Evolutionary conservation across 805 yeast genomes (phyloP).

Genomic region (Teunomyces atbi): DNA sequence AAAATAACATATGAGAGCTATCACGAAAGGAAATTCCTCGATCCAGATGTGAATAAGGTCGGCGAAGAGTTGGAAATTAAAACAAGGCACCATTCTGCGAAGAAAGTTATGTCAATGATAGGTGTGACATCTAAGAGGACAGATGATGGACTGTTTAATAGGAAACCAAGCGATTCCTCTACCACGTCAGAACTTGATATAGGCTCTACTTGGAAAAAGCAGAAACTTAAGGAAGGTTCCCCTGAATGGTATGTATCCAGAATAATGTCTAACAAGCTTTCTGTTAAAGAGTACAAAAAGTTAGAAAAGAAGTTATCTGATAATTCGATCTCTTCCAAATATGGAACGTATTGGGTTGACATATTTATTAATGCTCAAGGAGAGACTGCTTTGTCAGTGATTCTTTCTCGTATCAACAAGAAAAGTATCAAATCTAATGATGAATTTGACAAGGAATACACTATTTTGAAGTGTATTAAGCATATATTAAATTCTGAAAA

Average conservation of each 20-base stretch:
- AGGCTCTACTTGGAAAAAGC: conserved; percentile 15
- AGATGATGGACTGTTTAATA: conserved; percentile 8
- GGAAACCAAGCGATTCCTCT: conserved; percentile 11
- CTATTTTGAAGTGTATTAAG: conserved; percentile 38
- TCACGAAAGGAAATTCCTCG: background rate
- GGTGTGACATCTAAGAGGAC: conserved; percentile 7
- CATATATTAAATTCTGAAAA: conserved; percentile 28
- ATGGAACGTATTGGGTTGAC: conserved; percentile 27
- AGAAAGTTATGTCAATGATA: conserved; percentile 11
- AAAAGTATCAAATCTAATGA: conserved; percentile 45
- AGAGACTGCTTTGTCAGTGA: conserved; percentile 41
- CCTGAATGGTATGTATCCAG: conserved; percentile 42
- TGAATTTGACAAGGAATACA: conserved; percentile 40
- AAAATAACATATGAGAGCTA: background rate
- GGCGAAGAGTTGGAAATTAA: conserved; percentile 1
- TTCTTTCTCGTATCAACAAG: conserved; percentile 36
- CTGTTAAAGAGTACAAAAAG: conserved; percentile 32
- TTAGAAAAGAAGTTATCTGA: conserved; percentile 33
- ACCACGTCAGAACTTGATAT: conserved; percentile 11
- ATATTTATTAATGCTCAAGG: conserved; percentile 41
- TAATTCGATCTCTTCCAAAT: conserved; percentile 17
- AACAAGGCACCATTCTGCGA: conserved; percentile 8
- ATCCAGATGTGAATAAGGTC: background rate
- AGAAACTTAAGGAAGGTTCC: conserved; percentile 34
- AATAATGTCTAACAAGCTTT: conserved; percentile 33